Evolutionary conservation across 2,329 filamentous ascomycete genomes (phyloP), one percentile per base, ranked within the genome.

Genomic region (Penicillium sp.): DNA sequence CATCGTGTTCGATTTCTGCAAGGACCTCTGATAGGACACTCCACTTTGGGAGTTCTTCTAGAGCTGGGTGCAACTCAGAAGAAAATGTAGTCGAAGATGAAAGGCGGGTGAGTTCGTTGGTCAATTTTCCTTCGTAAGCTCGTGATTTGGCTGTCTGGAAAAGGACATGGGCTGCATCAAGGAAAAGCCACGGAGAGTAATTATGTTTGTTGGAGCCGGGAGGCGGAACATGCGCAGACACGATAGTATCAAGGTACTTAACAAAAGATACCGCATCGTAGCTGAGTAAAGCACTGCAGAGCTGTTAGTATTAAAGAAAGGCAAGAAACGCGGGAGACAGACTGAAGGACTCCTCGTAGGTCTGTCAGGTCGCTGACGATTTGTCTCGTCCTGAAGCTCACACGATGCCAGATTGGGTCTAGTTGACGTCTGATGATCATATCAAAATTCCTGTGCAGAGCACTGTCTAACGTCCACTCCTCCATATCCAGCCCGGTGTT

Each of bases 21-120:
- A 99, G 77, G 0, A 97, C 87, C 54, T 97, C 91, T n/a, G 90
- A 88, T 17, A 99, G 78, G 16, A 96, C 79, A 26, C 81, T 81
- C 94, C 94, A 99, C 71, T 99, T 99, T 3, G 94, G 94, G 63
- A 95, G 87, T 70, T 97, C 92, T 73, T 99, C 94, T 1, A 99
- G 81, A 0, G 96, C 88, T 0, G 93, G 90, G 5, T 85, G 81
- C 8, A 97, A 77, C 0, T 87, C 84, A 63, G 91, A 77, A 11
- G 79, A 78, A 19, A 84, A 75, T 9, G 73, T 71, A 10, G 73
- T 75, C 73, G 62, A 84, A 67, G 68, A 78, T 69, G 75, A 70
- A 9, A 60, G 51, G 42, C 73, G 62, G 16, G 76, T 77, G 5
- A 81, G 76, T 46, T 82, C 84, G 30, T 85, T 82, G 51, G 78